A percentile compares a stretch with the other conserved stretches of the same genome.
Conservation (phyloP, 179 eudicot species). For the Heliamphora pulchella region DNA sequence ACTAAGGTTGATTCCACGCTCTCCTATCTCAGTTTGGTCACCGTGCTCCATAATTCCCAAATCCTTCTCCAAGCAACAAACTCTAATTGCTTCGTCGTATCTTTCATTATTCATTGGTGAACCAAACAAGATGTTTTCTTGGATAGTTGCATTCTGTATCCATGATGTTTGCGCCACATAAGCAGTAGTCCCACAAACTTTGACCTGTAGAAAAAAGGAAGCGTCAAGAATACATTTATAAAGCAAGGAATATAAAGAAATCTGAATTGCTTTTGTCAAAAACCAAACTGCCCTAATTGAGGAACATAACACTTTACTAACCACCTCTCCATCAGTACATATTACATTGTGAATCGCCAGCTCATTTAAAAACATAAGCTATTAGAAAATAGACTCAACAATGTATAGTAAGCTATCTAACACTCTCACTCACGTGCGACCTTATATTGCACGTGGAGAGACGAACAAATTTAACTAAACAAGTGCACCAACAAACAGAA, state of each 20-base stretch:
- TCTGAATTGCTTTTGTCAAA: background rate
- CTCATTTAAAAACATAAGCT: no score
- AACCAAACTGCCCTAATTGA: background rate
- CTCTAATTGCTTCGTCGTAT: slow-evolving; percentile 50
- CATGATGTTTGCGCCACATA: slow-evolving; percentile 91
- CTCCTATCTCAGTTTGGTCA: slow-evolving; percentile 94
- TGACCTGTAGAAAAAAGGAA: slow-evolving; percentile 36
- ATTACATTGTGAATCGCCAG: no score
- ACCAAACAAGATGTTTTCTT: slow-evolving; percentile 84
- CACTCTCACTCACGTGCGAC: no score
- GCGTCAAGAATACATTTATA: background rate
- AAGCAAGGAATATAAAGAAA: background rate
- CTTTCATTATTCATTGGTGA: slow-evolving; percentile 52
- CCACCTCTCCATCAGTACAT: background rate
- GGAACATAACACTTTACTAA: no score
- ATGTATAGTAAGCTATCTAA: no score
- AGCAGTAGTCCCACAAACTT: slow-evolving; percentile 69
- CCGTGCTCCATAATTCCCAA: slow-evolving; percentile 75
- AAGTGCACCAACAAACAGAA: no score
- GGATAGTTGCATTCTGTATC: slow-evolving; percentile 81
- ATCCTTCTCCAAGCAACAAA: slow-evolving; percentile 69
- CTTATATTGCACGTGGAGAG: no score
- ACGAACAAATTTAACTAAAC: no score
- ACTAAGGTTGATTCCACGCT: slow-evolving; percentile 91
- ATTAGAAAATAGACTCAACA: no score